Conservation (phyloP, 176 grass and related monocot species). For the Oryza meyeriana region DNA sequence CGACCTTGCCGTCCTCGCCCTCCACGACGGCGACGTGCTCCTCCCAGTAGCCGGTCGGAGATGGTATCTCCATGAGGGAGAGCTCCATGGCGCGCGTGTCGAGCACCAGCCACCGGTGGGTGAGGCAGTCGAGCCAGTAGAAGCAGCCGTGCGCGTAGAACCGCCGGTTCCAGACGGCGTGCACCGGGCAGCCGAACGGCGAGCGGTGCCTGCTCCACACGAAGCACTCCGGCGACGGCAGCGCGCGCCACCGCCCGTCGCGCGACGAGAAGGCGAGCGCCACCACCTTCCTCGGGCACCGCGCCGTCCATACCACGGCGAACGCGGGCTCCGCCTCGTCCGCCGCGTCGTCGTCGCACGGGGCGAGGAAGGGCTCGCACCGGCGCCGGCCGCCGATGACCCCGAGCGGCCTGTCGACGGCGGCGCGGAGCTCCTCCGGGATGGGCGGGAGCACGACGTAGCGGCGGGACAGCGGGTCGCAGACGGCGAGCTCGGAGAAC, state of each 20-base stretch:
- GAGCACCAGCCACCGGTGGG: conserved; percentile 42
- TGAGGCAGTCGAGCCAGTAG: conserved; percentile 50
- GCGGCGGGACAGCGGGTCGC: conserved; percentile 39
- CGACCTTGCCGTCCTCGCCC: background rate
- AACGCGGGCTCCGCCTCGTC: background rate
- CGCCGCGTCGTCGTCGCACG: background rate
- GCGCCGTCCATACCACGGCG: conserved; percentile 44
- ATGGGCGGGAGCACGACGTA: conserved; percentile 42
- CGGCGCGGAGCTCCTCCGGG: conserved; percentile 14
- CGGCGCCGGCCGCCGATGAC: conserved; percentile 32
- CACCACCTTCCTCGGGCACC: conserved; percentile 27
- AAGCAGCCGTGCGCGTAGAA: conserved; percentile 55
- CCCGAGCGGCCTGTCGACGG: conserved; percentile 11
- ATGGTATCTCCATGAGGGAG: background rate
- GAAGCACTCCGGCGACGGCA: conserved; percentile 36
- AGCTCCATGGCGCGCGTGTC: conserved; percentile 37
- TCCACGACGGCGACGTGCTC: conserved; percentile 41
- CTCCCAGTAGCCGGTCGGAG: conserved; percentile 39
- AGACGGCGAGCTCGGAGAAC: conserved; percentile 45
- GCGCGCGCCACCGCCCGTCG: conserved; percentile 27
- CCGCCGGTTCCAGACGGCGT: conserved; percentile 43
- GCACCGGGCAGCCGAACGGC: conserved; percentile 18
- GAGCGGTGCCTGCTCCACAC: conserved; percentile 28
- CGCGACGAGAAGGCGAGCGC: conserved; percentile 41
- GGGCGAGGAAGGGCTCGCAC: conserved; percentile 46